A percentile compares a stretch with the other conserved stretches of the same genome.
These are phyloP conservation scores for Mucor sp. DNA, from an alignment of 371 early-diverging fungal genomes.

Conservation along the genomic window DNA sequence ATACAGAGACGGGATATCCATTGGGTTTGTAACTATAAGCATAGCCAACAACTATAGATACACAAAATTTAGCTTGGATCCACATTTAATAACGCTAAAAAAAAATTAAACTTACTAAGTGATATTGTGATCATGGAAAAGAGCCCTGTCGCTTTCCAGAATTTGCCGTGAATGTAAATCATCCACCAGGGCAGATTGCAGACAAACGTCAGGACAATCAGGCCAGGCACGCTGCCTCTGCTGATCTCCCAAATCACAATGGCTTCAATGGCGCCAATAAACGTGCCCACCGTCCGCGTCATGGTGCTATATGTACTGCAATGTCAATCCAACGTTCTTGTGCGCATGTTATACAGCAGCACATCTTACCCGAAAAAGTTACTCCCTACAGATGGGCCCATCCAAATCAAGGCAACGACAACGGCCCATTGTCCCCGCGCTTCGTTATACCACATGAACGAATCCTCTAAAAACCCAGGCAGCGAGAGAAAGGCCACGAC, in stretches of 20 bases:
- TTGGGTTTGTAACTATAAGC: constrained; percentile 25
- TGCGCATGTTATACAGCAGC: neutral
- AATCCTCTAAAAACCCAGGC: constrained; percentile 40
- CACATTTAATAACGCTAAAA: neutral
- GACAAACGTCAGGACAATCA: constrained; percentile 36
- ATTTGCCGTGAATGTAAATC: constrained; percentile 44
- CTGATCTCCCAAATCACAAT: constrained; percentile 49
- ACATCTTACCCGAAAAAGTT: constrained; percentile 45
- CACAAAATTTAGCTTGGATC: neutral
- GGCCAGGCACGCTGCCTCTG: constrained; percentile 26
- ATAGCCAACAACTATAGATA: constrained; percentile 40
- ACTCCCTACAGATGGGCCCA: constrained; percentile 53
- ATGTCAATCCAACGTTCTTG: neutral
- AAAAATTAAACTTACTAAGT: constrained; percentile 44
- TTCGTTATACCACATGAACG: constrained; percentile 37
- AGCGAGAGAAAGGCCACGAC: constrained; percentile 35
- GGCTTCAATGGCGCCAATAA: constrained; percentile 40
- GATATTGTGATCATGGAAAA: constrained; percentile 48
- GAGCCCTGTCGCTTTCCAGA: constrained; percentile 48
- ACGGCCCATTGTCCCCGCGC: constrained; percentile 49
- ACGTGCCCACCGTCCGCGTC: constrained; percentile 43
- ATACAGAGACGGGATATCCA: constrained; percentile 26
- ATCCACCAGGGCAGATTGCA: constrained; percentile 48
- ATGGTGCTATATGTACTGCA: constrained; percentile 25
- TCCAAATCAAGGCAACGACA: constrained; percentile 52